Percentiles rank a stretch among this genome's conserved stretches.
These are phyloP conservation scores for Dendrostoma leiphaemia DNA, from an alignment of 2,329 filamentous ascomycete genomes.

Conservation along the genomic window DNA sequence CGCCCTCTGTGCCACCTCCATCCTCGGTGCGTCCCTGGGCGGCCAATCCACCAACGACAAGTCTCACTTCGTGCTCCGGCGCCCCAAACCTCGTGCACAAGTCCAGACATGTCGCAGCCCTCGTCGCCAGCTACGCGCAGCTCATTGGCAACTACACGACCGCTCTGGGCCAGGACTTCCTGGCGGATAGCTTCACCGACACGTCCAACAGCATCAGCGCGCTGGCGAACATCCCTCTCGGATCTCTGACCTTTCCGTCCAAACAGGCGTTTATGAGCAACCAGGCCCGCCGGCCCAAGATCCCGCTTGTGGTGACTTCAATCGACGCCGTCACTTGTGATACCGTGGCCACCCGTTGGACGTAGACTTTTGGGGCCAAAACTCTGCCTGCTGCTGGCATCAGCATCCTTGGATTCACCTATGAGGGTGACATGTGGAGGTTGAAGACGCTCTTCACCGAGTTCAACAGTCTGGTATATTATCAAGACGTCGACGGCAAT, in stretches of 20 bases:
- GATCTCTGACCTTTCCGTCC: constrained; percentile 29
- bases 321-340: constrained; percentile 28
- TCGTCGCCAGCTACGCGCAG: constrained; percentile 9
- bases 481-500: constrained; percentile 24
- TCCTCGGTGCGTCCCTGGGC: not conserved
- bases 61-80: not conserved
- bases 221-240: constrained; percentile 27
- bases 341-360: constrained; percentile 32
- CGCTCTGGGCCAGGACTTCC: constrained; percentile 12
- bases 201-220: constrained; percentile 33
- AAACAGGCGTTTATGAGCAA: constrained; percentile 29
- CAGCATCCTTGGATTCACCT: constrained; percentile 25
- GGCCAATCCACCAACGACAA: not conserved
- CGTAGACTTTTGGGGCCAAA: constrained; percentile 24
- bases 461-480: constrained; percentile 31
- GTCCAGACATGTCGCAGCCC: not conserved
- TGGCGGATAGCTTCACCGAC: constrained; percentile 29
- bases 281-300: constrained; percentile 24
- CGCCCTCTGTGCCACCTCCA: not conserved
- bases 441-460: constrained; percentile 30
- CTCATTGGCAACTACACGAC: constrained; percentile 16
- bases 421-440: constrained; percentile 26
- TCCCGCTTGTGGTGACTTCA: constrained; percentile 27
- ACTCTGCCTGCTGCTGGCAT: constrained; percentile 28
- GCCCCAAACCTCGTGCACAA: not conserved